Percentiles rank a stretch among this genome's conserved stretches.
phyloP scores from a whole-genome alignment of 352 stramenopile genomes.

The Pythium grandisporangium region DNA sequence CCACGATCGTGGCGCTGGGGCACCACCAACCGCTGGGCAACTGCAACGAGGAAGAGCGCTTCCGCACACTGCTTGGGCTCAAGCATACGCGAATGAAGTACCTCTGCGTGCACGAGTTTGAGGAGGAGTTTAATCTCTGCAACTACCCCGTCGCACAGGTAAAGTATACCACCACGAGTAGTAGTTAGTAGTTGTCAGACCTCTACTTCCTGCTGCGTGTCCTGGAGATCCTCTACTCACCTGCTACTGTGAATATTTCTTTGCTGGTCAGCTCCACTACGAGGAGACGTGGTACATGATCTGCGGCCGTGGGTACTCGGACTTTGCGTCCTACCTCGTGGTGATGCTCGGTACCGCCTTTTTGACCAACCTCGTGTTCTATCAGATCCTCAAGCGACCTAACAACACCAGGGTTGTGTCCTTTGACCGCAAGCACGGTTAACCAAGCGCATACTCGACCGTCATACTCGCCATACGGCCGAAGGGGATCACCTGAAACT shows the following conservation, averaged over 20 bases:
- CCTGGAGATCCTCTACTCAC: neutral
- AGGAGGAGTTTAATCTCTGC: constrained; percentile 81
- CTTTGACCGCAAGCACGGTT: constrained; percentile 37
- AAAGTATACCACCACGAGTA: no score
- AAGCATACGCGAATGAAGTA: constrained; percentile 49
- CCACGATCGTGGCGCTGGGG: constrained; percentile 59
- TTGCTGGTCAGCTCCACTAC: constrained; percentile 14
- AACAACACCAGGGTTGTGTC: constrained; percentile 46
- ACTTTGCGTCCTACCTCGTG: constrained; percentile 41
- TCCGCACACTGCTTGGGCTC: constrained; percentile 53
- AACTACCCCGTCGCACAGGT: constrained; percentile 71
- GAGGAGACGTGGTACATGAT: constrained; percentile 83
- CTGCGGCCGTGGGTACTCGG: constrained; percentile 58
- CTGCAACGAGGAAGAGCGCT: constrained; percentile 45
- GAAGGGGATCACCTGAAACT: no score
- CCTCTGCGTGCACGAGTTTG: constrained; percentile 66
- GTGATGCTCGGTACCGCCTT: constrained; percentile 32
- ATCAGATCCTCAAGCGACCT: constrained; percentile 62
- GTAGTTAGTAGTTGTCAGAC: no score
- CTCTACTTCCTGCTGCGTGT: neutral
- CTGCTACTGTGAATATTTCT: neutral
- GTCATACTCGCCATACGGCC: no score
- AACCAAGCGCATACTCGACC: no score
- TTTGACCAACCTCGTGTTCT: constrained; percentile 53
- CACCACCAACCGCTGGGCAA: constrained; percentile 70